These are phyloP conservation scores for Turnera subulata DNA, from an alignment of 345 rosid species.

Conservation along the genomic window DNA sequence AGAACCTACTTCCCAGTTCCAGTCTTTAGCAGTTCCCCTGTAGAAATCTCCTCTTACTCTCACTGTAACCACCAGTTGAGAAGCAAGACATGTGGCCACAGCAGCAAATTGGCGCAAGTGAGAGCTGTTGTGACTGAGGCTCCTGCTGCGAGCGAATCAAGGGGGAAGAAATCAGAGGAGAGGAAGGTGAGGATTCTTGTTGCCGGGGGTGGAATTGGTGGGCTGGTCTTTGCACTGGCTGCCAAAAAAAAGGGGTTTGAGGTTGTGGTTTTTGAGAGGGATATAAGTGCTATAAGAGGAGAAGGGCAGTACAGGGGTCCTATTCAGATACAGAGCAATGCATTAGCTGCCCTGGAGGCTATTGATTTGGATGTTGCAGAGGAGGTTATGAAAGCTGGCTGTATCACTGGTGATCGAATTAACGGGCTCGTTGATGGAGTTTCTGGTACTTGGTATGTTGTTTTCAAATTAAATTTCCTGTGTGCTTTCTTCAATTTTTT, in stretches of 20 bases:
- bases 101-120: slow-evolving; percentile 27
- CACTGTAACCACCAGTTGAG: slow-evolving; percentile 24
- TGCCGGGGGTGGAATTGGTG: slow-evolving; percentile 95
- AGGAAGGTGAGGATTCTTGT: slow-evolving; percentile 64
- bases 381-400: slow-evolving; percentile 74
- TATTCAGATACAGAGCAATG: slow-evolving; percentile 92
- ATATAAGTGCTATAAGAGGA: slow-evolving; percentile 87
- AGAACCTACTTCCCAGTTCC: slow-evolving; percentile 45
- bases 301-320: slow-evolving; percentile 98
- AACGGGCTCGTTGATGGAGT: slow-evolving; percentile 91
- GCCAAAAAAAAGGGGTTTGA: slow-evolving; percentile 86
- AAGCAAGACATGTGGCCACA: slow-evolving; percentile 16
- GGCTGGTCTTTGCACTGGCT: slow-evolving; percentile 80
- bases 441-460: slow-evolving; percentile 83
- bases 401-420: slow-evolving; percentile 90
- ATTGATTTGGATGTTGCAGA: slow-evolving; percentile 86
- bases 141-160: slow-evolving; percentile 5
- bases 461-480: neutral
- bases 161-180: slow-evolving; percentile 12
- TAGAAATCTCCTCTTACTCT: slow-evolving; percentile 40
- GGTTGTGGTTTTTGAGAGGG: slow-evolving; percentile 83
- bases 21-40: slow-evolving; percentile 19
- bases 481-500: neutral
- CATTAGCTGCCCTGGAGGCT: slow-evolving; percentile 94
- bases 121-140: slow-evolving; percentile 42